Evolutionary conservation across 768 basidiomycete genomes (phyloP), one percentile per base, ranked within the genome.

Genomic region (Crucibulum laeve): DNA sequence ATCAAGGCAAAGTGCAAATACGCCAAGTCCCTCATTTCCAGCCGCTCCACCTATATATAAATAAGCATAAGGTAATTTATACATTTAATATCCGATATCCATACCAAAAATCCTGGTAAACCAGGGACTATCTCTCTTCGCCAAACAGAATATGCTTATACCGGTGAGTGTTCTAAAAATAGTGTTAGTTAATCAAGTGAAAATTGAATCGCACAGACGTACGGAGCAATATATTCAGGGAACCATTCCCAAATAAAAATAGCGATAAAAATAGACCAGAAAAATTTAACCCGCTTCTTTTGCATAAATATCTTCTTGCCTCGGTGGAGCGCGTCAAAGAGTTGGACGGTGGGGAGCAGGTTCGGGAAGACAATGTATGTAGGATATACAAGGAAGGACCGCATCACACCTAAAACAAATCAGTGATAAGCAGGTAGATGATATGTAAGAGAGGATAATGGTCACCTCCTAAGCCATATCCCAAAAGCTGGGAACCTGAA

Each of bases 11-110:
- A 82, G 55, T 1, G 80, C 70, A 34, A 84, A 72, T 40, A 76
- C 59, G 8, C 80, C 82, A 32, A 83, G 69, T 5, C 81, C 80
- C 57, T 82, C 80, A 43, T 84, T 81, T 43, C 71, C 80, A 24
- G 76, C 73, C 28, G 71, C 77, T 30, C 81, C 81, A 40, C 68
- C 69, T 70, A 22, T 21, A 32, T 10, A 18, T 7, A 14, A 14
- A 21, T 7, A 30, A 17, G n/a, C 18, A 6, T 6, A 6, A 7
- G 17, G 35, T 7, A 6, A 36, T 8, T 8, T 36, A 8, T 36
- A 36, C 35, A 10, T 18, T 7, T 8, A 30, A 8, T 30, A 30
- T n/a, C n/a, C n/a, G 28, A 30, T 30, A 8, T 10, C 40, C 63
- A 18, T 7, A 36, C 81, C 81, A 51, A 83, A 82, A 23, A 82